phyloP scores from a whole-genome alignment of 2,329 filamentous ascomycete genomes.

The Colletotrichum sp. region DNA sequence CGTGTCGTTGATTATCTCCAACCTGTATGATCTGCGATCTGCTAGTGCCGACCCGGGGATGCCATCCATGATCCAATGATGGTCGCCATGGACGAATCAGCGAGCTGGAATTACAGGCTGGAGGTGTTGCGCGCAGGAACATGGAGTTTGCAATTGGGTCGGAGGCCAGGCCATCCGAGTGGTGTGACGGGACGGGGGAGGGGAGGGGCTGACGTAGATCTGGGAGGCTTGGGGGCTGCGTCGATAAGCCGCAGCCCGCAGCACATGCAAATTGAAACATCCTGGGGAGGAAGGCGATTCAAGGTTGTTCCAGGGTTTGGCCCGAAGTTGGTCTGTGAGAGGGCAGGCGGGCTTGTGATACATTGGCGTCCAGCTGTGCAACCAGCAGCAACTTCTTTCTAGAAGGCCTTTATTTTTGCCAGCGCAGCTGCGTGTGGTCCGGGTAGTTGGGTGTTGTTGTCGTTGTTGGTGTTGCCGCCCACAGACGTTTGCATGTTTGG shows the following conservation, averaged over 20 bases:
- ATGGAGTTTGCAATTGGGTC: neutral
- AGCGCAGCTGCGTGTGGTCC: neutral
- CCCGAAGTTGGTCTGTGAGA: neutral
- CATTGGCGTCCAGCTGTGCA: neutral
- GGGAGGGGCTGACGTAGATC: neutral
- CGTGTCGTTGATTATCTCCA: neutral
- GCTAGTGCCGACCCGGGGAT: neutral
- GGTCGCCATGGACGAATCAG: conserved; percentile 8
- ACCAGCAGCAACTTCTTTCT: neutral
- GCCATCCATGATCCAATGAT: neutral
- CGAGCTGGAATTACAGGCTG: neutral
- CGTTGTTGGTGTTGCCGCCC: neutral
- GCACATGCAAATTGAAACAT: conserved; percentile 3
- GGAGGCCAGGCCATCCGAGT: neutral
- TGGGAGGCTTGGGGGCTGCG: conserved; percentile 1
- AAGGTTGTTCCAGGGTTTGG: neutral
- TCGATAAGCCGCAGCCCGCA: neutral
- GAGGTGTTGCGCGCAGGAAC: conserved; percentile 5
- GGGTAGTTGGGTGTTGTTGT: neutral
- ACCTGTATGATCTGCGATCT: conserved; percentile 5
- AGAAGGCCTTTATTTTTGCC: neutral
- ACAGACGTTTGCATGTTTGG: neutral
- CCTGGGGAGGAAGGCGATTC: neutral
- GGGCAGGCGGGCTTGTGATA: neutral
- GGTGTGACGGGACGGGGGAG: neutral